A percentile compares a stretch with the other conserved stretches of the same genome.
These are phyloP conservation scores for Aspergillus affinis DNA, from an alignment of 495 filamentous ascomycete species.

Conservation along the genomic window DNA sequence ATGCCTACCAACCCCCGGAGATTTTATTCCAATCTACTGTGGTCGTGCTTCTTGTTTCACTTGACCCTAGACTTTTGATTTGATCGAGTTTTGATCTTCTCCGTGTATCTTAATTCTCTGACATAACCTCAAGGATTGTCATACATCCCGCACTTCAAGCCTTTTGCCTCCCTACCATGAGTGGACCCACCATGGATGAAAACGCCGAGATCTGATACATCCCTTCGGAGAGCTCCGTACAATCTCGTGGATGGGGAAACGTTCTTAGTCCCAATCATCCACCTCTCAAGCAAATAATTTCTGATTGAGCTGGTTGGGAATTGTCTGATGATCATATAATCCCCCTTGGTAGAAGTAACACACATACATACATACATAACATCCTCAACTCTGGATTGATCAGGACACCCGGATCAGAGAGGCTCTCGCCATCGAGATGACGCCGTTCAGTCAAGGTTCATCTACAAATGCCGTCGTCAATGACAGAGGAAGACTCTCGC, in stretches of 20 bases:
- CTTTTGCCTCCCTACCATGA: slow-evolving; percentile 16
- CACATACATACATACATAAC: not conserved
- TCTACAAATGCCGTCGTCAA: not conserved
- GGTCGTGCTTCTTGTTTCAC: not conserved
- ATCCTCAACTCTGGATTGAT: not conserved
- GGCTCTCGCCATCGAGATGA: not conserved
- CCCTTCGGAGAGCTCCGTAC: not conserved
- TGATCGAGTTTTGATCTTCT: not conserved
- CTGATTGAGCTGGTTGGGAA: not conserved
- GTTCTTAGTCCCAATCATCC: not conserved
- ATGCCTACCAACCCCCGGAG: not conserved
- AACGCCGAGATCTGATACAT: slow-evolving; percentile 17
- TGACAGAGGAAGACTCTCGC: not conserved
- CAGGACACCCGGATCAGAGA: not conserved
- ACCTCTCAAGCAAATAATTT: not conserved
- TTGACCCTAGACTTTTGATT: not conserved
- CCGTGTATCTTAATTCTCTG: slow-evolving; percentile 6
- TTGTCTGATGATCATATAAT: not conserved
- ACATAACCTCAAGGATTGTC: slow-evolving; percentile 10
- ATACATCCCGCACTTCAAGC: slow-evolving; percentile 18
- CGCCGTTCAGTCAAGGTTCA: not conserved
- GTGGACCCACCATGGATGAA: slow-evolving; percentile 26
- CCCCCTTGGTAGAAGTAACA: not conserved
- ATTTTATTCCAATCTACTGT: not conserved
- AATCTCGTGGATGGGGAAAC: not conserved